phyloP scores from a whole-genome alignment of 1,284 basidiomycete genomes.

The Naganishia cerealis region DNA sequence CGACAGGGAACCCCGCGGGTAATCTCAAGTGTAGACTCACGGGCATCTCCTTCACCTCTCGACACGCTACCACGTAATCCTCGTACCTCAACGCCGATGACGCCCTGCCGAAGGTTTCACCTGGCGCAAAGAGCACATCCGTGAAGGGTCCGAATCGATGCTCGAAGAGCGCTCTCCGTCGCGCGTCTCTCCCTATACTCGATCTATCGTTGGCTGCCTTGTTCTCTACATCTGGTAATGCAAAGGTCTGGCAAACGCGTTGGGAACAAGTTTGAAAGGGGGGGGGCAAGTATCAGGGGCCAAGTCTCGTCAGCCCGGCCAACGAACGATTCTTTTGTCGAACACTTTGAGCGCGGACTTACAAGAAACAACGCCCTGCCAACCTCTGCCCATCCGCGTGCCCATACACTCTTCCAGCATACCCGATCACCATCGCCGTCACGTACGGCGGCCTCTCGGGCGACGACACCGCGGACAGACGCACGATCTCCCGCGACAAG shows the following conservation, averaged over 20 bases:
- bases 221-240: not conserved
- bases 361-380: not conserved
- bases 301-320: not conserved
- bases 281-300: too few relatives aligned
- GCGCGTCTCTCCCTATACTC: not conserved
- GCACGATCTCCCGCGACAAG: not conserved
- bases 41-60: not conserved
- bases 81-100: not conserved
- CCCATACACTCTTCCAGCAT: slow-evolving; percentile 2
- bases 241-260: not conserved
- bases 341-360: not conserved
- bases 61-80: not conserved
- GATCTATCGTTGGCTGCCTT: not conserved
- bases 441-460: too few relatives aligned
- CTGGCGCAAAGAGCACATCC: not conserved
- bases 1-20: too few relatives aligned
- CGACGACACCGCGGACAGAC: not conserved
- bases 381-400: slow-evolving; percentile 2
- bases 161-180: slow-evolving; percentile 10
- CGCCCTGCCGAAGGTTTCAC: not conserved
- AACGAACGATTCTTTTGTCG: not conserved
- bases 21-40: not conserved
- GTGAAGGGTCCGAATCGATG: slow-evolving; percentile 14
- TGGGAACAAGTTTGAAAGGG: not conserved
- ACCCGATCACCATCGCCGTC: not conserved